Base-by-base conservation (phyloP, 2,329 filamentous ascomycete genomes). In the Pseudogymnoascus sp. region DNA sequence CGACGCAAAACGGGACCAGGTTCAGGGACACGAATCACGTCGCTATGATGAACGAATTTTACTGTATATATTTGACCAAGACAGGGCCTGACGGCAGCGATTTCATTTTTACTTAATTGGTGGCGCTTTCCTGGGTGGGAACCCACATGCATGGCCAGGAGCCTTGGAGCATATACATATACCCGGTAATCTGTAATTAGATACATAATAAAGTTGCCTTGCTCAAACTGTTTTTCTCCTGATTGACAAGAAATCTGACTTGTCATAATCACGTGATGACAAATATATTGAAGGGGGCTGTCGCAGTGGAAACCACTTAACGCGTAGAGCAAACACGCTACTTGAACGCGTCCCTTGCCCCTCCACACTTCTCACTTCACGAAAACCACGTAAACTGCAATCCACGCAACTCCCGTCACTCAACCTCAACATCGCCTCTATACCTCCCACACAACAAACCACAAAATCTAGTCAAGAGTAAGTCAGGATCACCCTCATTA, bases 1-100 rank as follows among this genome's bases (percentile, higher is more conserved):
- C 74, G 66, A 42, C 65, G 68, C 25, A 71, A 67, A 62, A 66
- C 67, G 35, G 66, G 66, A 55, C 61, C 63, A 8, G 64, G 63
- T 9, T 36, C 25, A 21, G 61, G 48, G 31, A 66, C 68, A 61
- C 66, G 71, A 63, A 68, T 73, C 35, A 73, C 72, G 66, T 72
- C 71, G 66, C 68, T 73, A 71, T 73, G 69, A 73, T 64, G 64
- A 38, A 59, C 58, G 58, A 59, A 59, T 27, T 59, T 38, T 41
- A 59, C 29, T 55, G 29, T 55, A 55, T 55, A 33, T 55, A 55
- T 33, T 55, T 33, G 48, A 55, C n/a, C 29, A 55, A 33, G 48
- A 17, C 44, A 55, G 48, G 42, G 48, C 48, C 29, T 33, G 48
- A 33, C 29, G 15, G 29, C 48, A 29, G 15, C 48, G 15, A 55